A percentile compares a stretch with the other conserved stretches of the same genome.
Evolutionary conservation across 768 basidiomycete species (phyloP).

Genomic region (Hirschioporus abietinus): DNA sequence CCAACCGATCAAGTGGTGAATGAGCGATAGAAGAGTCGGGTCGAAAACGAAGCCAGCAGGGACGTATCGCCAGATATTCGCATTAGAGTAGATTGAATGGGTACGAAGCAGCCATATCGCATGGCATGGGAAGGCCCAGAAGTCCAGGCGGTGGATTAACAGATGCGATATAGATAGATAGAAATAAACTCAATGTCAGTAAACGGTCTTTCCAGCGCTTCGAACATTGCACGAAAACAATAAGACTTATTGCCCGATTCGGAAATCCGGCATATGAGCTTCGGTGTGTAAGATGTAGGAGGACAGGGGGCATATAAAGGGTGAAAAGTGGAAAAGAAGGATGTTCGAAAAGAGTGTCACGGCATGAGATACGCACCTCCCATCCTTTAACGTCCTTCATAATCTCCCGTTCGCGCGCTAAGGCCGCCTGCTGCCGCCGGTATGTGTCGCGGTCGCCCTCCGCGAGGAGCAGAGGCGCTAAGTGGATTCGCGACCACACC

Average conservation of each 20-base stretch:
- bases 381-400: slow-evolving; percentile 94
- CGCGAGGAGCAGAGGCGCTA: slow-evolving; percentile 86
- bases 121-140: not conserved
- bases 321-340: slow-evolving; percentile 14
- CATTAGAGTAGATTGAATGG: not conserved
- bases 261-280: not conserved
- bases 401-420: slow-evolving; percentile 78
- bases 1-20: not conserved
- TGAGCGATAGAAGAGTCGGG: not conserved
- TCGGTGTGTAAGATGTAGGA: not conserved
- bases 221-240: not conserved
- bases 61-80: not conserved
- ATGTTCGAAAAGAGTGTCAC: slow-evolving; percentile 19
- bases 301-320: not conserved
- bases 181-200: not conserved
- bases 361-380: slow-evolving; percentile 62
- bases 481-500: slow-evolving; percentile 92
- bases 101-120: not conserved
- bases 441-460: slow-evolving; percentile 91
- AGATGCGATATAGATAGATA: slow-evolving; percentile 1
- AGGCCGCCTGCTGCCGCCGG: slow-evolving; percentile 70
- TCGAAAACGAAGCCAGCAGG: not conserved
- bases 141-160: not conserved
- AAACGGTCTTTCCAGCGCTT: not conserved
- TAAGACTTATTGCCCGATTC: not conserved